These are phyloP conservation scores for Lactarius indigo DNA, from an alignment of 768 basidiomycete genomes.

Conservation along the genomic window DNA sequence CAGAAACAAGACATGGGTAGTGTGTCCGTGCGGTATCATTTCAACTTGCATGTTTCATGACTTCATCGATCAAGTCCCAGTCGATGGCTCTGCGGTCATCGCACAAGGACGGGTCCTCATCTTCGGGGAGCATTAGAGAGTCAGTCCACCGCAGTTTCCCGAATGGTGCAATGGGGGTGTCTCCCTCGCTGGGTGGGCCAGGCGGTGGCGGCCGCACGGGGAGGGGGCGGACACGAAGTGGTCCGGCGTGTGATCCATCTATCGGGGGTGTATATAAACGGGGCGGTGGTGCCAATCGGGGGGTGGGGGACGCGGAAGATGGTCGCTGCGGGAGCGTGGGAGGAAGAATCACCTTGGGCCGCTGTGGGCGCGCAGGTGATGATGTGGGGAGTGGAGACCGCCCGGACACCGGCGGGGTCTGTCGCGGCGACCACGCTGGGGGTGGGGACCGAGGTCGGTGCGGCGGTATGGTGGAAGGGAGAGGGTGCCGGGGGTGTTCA, in stretches of 20 bases:
- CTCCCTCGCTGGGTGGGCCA: conserved; percentile 22
- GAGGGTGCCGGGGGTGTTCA: not conserved
- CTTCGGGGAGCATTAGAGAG: not conserved
- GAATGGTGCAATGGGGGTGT: conserved; percentile 16
- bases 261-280: not conserved
- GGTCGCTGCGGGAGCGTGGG: not conserved
- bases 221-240: conserved; percentile 14
- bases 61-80: conserved; percentile 26
- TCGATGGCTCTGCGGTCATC: conserved; percentile 23
- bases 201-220: conserved; percentile 17
- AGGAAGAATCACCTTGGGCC: conserved; percentile 2
- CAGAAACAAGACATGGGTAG: not conserved
- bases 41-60: conserved; percentile 19
- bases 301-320: not conserved
- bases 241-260: not conserved
- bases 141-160: conserved; percentile 12
- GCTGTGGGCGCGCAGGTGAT: conserved; percentile 1
- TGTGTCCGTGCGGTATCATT: not conserved
- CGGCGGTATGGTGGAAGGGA: not conserved
- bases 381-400: not conserved
- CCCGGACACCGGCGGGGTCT: not conserved
- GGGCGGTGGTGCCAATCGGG: not conserved
- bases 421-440: conserved; percentile 21
- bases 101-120: conserved; percentile 1
- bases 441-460: conserved; percentile 14